These are phyloP conservation scores for Blastobotrys buckinghamii DNA, from an alignment of 1,139 yeast genomes.

Conservation along the genomic window DNA sequence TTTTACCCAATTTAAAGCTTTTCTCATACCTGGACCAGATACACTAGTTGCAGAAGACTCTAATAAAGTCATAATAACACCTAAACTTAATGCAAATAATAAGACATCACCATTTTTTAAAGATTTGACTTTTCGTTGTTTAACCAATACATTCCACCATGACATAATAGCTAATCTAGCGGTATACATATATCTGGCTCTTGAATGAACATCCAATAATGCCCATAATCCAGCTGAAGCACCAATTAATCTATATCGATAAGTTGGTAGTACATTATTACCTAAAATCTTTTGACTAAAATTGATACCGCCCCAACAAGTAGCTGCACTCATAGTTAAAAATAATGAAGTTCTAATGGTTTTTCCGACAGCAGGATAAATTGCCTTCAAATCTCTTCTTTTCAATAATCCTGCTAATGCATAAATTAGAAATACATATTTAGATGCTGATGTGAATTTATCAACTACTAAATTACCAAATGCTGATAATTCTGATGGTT, in stretches of 20 bases:
- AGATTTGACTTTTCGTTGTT: slow-evolving; percentile 24
- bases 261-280: slow-evolving; percentile 28
- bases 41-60: slow-evolving; percentile 33
- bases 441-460: slow-evolving; percentile 27
- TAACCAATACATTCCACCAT: slow-evolving; percentile 33
- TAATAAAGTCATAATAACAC: slow-evolving; percentile 31
- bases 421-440: slow-evolving; percentile 31
- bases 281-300: slow-evolving; percentile 31
- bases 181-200: slow-evolving; percentile 34
- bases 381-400: slow-evolving; percentile 11
- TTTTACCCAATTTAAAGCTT: slow-evolving; percentile 32
- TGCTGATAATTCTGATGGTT: slow-evolving; percentile 28
- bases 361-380: slow-evolving; percentile 23
- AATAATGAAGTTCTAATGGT: slow-evolving; percentile 31
- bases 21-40: slow-evolving; percentile 31
- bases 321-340: slow-evolving; percentile 34
- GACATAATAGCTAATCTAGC: slow-evolving; percentile 35
- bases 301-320: slow-evolving; percentile 40
- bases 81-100: slow-evolving; percentile 32
- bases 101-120: slow-evolving; percentile 30
- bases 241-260: slow-evolving; percentile 36
- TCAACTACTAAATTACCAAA: slow-evolving; percentile 25
- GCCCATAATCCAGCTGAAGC: slow-evolving; percentile 39
- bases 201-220: slow-evolving; percentile 32
- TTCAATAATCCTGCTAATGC: slow-evolving; percentile 21